Evolutionary conservation across 2,329 filamentous ascomycete genomes (phyloP).

Genomic region (Ascochyta viciae-villosae): DNA sequence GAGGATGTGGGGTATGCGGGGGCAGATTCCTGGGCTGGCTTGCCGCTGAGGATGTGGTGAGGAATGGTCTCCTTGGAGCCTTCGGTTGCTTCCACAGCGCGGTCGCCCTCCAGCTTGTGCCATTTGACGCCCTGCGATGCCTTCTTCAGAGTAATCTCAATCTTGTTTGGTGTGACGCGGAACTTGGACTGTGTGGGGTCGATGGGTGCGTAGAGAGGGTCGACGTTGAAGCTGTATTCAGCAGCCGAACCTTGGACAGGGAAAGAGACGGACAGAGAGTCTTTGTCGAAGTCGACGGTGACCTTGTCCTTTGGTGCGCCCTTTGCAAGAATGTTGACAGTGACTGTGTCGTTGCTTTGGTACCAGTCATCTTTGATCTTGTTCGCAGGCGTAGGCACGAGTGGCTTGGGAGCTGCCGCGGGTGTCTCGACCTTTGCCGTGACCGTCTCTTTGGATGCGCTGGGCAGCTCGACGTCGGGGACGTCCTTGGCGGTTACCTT

Average conservation of each 20-base stretch:
- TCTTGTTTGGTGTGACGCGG: slow-evolving; percentile 76
- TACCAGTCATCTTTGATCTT: slow-evolving; percentile 76
- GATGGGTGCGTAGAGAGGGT: slow-evolving; percentile 72
- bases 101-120: slow-evolving; percentile 61
- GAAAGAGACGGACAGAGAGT: slow-evolving; percentile 64
- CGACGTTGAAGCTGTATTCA: slow-evolving; percentile 67
- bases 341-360: slow-evolving; percentile 66
- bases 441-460: slow-evolving; percentile 28
- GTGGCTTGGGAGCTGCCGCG: slow-evolving; percentile 30
- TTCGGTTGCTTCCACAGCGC: slow-evolving; percentile 19
- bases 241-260: slow-evolving; percentile 60
- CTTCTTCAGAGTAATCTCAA: slow-evolving; percentile 79
- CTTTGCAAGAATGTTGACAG: slow-evolving; percentile 71
- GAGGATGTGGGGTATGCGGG: slow-evolving; percentile 88
- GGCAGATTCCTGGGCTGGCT: slow-evolving; percentile 35
- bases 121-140: slow-evolving; percentile 70
- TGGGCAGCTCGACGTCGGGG: slow-evolving; percentile 58
- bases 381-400: slow-evolving; percentile 54
- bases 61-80: slow-evolving; percentile 22
- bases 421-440: slow-evolving; percentile 6
- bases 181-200: slow-evolving; percentile 66
- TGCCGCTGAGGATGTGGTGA: slow-evolving; percentile 27
- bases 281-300: slow-evolving; percentile 59
- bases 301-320: slow-evolving; percentile 65
- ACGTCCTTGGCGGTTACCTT: slow-evolving; percentile 54